A percentile compares a stretch with the other conserved stretches of the same genome.
These are phyloP conservation scores for Sphaerulina populicola DNA, from an alignment of 2,329 filamentous ascomycete species.

Conservation along the genomic window DNA sequence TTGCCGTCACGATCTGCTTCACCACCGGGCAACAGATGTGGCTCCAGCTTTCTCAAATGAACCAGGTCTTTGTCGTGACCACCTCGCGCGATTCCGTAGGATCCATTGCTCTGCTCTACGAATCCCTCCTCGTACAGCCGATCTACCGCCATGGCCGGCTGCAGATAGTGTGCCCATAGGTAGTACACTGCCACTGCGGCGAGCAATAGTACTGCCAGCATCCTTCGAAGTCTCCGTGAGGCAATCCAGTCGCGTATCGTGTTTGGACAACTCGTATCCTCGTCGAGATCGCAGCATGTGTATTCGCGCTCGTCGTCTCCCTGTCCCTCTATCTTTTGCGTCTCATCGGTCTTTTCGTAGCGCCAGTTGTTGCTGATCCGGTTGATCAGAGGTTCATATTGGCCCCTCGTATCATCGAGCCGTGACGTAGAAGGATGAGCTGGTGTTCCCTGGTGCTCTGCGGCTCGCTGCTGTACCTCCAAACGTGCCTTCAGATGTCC, in stretches of 20 bases:
- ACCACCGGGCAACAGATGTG: conserved; percentile 30
- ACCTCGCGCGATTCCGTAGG: conserved; percentile 27
- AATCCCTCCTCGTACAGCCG: conserved; percentile 33
- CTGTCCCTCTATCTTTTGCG: not conserved
- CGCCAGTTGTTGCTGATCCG: conserved; percentile 26
- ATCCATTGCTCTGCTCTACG: conserved; percentile 21
- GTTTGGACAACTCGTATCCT: conserved; percentile 29
- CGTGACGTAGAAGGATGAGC: conserved; percentile 6
- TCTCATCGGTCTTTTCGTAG: conserved; percentile 9
- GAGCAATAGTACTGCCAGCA: conserved; percentile 30
- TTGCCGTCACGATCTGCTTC: conserved; percentile 31
- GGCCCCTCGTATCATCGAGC: conserved; percentile 3
- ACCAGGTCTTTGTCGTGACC: conserved; percentile 37
- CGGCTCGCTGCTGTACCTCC: not conserved
- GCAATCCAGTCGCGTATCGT: conserved; percentile 13
- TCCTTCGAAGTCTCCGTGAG: conserved; percentile 25
- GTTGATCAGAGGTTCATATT: conserved; percentile 20
- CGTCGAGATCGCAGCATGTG: conserved; percentile 30
- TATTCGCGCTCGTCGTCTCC: conserved; percentile 18
- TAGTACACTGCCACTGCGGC: conserved; percentile 29
- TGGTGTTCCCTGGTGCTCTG: not conserved
- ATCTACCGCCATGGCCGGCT: conserved; percentile 33
- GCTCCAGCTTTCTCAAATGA: conserved; percentile 44
- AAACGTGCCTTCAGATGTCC: conserved; percentile 6
- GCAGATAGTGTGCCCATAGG: conserved; percentile 34